Base-by-base conservation (phyloP, 106 monocot species). In the Chionographis japonica region DNA sequence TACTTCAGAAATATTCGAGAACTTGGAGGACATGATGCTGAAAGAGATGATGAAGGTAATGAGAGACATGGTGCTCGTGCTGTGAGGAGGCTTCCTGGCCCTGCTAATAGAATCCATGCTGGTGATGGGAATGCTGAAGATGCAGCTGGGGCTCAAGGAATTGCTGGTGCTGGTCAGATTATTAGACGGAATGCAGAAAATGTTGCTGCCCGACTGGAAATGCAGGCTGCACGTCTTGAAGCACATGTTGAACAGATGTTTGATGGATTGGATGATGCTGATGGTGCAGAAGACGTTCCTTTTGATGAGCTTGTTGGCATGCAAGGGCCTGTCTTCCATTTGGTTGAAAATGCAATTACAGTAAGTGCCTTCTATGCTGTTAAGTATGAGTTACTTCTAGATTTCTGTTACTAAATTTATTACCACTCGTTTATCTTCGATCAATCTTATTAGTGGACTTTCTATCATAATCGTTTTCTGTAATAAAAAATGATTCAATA, bases 171-270 rank as follows among this genome's bases (percentile, higher is more conserved):
- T 52, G 86, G 88, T 50, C 83, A 92, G 75, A 72, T 98, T 14
- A 81, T 93, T 56, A 86, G 98, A 74, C 85, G 98, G 75, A 98
- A 98, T 80, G 98, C 93, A 55, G 98, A 98, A 80, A 98, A 98
- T 87, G 93, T 98, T 66, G 98, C 90, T 62, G 98, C 98, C 46
- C 82, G 90, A 16, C 37, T 97, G 58, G 95, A 97, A 77, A 87
- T 92, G 91, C 91, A 88, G 66, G 91, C 91, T 67, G 91, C 91
- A 15, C 83, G 92, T 5, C 84, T 98, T 71, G 98, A 98, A 79
- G 93, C 93, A 15, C 98, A 93, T 68, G 98, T 98, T 19, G 98
- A 98, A 64, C 98, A 98, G 75, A 98, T 98, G 87, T 90, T 98
- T 81, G 98, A 98, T 81, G 98, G 92, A 37, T 69, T 98, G 37